Conservation (phyloP, 192 early-diverging fungal genomes). For the Nowakowskiella sp. region DNA sequence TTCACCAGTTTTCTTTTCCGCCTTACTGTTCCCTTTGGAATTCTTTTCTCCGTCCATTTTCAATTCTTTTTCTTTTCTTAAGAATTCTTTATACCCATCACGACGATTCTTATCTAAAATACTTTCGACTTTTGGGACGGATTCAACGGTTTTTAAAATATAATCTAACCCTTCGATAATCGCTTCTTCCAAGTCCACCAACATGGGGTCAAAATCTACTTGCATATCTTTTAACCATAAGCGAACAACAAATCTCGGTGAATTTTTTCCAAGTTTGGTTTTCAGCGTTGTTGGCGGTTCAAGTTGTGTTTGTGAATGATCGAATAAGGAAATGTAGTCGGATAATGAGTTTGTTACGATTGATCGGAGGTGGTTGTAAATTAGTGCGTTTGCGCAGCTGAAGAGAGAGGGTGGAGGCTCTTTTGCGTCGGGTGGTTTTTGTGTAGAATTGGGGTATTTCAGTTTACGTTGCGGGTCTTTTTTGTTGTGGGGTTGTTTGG, state of each 20-base stretch:
- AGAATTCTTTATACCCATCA: too few species aligned
- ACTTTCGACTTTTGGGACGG: slow-evolving; percentile 35
- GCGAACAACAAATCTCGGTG: slow-evolving; percentile 36
- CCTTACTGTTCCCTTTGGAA: not conserved
- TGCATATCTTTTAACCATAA: slow-evolving; percentile 30
- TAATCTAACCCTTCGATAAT: slow-evolving; percentile 39
- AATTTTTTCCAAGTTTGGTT: slow-evolving; percentile 5
- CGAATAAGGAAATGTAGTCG: slow-evolving; percentile 37
- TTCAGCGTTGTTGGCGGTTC: not conserved
- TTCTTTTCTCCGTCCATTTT: too few species aligned
- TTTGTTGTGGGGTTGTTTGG: slow-evolving; percentile 7
- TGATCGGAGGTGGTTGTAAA: slow-evolving; percentile 37
- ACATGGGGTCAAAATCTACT: slow-evolving; percentile 46
- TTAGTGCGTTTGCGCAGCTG: slow-evolving; percentile 24
- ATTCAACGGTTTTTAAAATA: slow-evolving; percentile 38
- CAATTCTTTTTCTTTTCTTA: too few species aligned
- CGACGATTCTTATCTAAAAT: slow-evolving; percentile 32
- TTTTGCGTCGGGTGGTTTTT: too few species aligned
- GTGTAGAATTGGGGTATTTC: too few species aligned
- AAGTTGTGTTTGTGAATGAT: slow-evolving; percentile 15
- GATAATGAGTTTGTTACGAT: slow-evolving; percentile 29
- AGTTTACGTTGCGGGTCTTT: not conserved
- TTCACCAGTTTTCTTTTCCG: slow-evolving; percentile 1
- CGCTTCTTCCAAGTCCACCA: slow-evolving; percentile 40
- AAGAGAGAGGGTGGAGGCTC: slow-evolving; percentile 30